Percentiles rank a stretch among this genome's conserved stretches.
These are phyloP conservation scores for Planoprotostelium fungivorum DNA, from an alignment of 78 protist genomes.

Conservation along the genomic window DNA sequence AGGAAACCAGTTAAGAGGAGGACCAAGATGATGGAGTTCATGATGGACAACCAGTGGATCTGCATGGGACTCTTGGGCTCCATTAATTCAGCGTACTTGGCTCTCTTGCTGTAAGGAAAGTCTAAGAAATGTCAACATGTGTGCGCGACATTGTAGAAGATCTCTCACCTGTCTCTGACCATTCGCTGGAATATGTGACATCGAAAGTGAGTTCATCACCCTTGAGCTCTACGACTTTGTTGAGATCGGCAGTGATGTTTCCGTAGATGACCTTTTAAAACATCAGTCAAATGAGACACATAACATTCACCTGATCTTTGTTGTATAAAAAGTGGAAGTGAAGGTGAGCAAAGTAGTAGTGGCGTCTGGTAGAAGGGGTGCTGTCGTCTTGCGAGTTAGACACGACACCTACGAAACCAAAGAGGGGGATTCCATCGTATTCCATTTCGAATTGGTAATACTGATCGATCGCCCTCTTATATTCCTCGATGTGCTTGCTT, in stretches of 20 bases:
- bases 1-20: constrained; percentile 90
- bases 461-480: constrained; percentile 77
- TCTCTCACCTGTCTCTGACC: constrained; percentile 56
- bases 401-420: constrained; percentile 12
- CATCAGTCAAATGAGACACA: neutral
- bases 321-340: constrained; percentile 87
- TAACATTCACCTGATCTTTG: constrained; percentile 62
- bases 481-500: constrained; percentile 36
- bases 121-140: neutral
- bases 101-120: constrained; percentile 23
- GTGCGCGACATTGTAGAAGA: neutral
- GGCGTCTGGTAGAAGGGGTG: neutral
- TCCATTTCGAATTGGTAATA: constrained; percentile 84
- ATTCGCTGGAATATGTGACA: constrained; percentile 85
- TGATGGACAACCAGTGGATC: constrained; percentile 95
- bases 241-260: constrained; percentile 21
- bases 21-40: constrained; percentile 93
- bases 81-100: constrained; percentile 31
- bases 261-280: constrained; percentile 10
- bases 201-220: constrained; percentile 23
- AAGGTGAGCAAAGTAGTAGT: constrained; percentile 79
- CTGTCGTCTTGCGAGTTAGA: constrained; percentile 51
- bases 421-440: constrained; percentile 54
- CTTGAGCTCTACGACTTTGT: constrained; percentile 11
- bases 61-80: constrained; percentile 67